Base-by-base conservation (phyloP, 2,329 filamentous ascomycete species). In the Fonsecaea multimorphosa region DNA sequence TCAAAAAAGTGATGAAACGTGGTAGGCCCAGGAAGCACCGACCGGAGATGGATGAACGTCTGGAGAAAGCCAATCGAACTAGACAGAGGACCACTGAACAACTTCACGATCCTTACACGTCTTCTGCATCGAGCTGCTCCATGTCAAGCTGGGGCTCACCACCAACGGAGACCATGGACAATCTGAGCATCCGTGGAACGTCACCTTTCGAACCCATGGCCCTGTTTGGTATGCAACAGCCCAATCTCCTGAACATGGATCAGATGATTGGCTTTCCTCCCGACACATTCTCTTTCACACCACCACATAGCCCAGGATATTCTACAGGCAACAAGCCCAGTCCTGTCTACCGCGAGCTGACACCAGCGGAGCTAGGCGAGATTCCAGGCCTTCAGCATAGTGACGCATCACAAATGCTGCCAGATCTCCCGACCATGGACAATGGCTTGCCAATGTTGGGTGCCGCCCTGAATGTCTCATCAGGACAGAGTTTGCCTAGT, bases 1-100 rank as follows among this genome's bases (percentile, higher is more conserved):
- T 89, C 31, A 86, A 87, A 75, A 88, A 89, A 76, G 84, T 85
- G 36, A 85, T 85, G 40, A 90, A 90, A 78, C 87, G 89, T 66
- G 87, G 88, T 56, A 81, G 87, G 51, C 87, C 87, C 22, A 86
- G 85, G 79, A 89, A 89, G 78, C 80, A 83, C 64, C 79, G 86
- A 32, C 86, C 86, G 8, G 85, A 87, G 63, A 80, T 85, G 76
- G 86, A 87, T 44, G 80, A 85, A 51, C 80, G 86, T 61, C 77
- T 83, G 27, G 81, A 84, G 14, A 89, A 89, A 72, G 83, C 86
- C 38, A 80, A 76, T 59, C 81, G 81, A 71, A 85, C 85, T 49
- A 81, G 86, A 49, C 73, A 67, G 58, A 68, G 65, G 49, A 64
- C 61, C 34, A 57, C 38, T 36, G 59, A 68, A 19, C 44, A 24